These are phyloP conservation scores for Metarhizium brunneum DNA, from an alignment of 2,329 filamentous ascomycete genomes.

Conservation along the genomic window DNA sequence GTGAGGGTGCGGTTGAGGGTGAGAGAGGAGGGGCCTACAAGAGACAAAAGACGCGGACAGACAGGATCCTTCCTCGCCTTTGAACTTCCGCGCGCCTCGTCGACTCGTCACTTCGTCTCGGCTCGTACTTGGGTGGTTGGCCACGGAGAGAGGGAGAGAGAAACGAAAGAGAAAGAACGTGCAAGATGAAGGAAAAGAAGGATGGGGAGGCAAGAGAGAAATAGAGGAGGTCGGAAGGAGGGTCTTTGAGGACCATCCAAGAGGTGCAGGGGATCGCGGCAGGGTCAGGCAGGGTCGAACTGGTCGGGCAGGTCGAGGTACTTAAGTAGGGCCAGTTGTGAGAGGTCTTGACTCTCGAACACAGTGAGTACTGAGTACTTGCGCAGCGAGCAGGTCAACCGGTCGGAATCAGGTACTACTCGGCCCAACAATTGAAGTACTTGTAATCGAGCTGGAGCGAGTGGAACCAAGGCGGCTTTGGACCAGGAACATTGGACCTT, in stretches of 20 bases:
- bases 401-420: neutral
- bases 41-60: neutral
- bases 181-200: slow-evolving; percentile 18
- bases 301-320: neutral
- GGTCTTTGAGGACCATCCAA: neutral
- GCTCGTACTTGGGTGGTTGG: slow-evolving; percentile 3
- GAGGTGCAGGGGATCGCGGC: slow-evolving; percentile 21
- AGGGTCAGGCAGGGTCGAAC: slow-evolving; percentile 14
- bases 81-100: neutral
- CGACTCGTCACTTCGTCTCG: slow-evolving; percentile 2
- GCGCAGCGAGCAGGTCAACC: neutral
- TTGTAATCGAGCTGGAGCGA: neutral
- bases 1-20: neutral
- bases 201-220: slow-evolving; percentile 4
- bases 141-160: neutral
- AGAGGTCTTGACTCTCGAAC: neutral
- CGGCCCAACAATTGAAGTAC: neutral
- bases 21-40: neutral
- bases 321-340: neutral
- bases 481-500: neutral
- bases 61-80: neutral
- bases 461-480: neutral
- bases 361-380: neutral
- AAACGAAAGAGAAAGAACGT: slow-evolving; percentile 8
- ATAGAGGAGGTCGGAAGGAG: slow-evolving; percentile 20